Evolutionary conservation across 805 yeast genomes (phyloP).

Genomic region (Candida chauliodis): DNA sequence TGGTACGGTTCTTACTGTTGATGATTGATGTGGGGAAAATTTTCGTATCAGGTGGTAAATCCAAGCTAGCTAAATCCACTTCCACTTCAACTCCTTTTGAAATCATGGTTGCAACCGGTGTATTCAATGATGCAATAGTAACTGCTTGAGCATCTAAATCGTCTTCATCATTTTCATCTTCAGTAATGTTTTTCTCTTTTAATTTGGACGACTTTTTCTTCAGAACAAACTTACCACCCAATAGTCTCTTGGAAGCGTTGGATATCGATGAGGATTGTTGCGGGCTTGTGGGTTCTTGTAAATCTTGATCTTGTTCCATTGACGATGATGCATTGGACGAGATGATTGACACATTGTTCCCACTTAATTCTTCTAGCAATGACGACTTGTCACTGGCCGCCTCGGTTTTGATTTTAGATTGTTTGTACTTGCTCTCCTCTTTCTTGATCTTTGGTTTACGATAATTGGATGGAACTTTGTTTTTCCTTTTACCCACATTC

Average conservation of each 20-base stretch:
- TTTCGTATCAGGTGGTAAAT: constrained; percentile 38
- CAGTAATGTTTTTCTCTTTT: neutral
- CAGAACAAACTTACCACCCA: constrained; percentile 35
- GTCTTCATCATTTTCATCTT: constrained; percentile 10
- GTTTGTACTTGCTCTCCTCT: constrained; percentile 5
- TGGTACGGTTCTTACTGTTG: constrained; percentile 35
- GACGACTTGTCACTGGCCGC: constrained; percentile 9
- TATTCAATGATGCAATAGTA: constrained; percentile 8
- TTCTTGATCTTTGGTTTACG: constrained; percentile 26
- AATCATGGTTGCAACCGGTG: constrained; percentile 18
- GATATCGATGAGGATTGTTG: constrained; percentile 19
- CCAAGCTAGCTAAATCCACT: constrained; percentile 36
- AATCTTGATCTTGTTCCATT: constrained; percentile 4
- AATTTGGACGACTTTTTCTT: constrained; percentile 23
- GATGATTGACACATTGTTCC: constrained; percentile 11
- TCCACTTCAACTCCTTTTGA: constrained; percentile 36
- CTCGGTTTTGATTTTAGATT: constrained; percentile 3
- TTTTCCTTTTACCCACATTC: constrained; percentile 39
- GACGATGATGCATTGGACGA: constrained; percentile 6
- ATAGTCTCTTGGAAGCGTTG: constrained; percentile 35
- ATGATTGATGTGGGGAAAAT: constrained; percentile 31
- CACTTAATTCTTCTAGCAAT: constrained; percentile 8
- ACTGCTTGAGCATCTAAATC: constrained; percentile 12
- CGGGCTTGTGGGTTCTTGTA: neutral
- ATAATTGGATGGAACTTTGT: constrained; percentile 17